A percentile compares a stretch with the other conserved stretches of the same genome.
phyloP scores from a whole-genome alignment of 164 flowering plant genomes.

The Vitis rupestris region DNA sequence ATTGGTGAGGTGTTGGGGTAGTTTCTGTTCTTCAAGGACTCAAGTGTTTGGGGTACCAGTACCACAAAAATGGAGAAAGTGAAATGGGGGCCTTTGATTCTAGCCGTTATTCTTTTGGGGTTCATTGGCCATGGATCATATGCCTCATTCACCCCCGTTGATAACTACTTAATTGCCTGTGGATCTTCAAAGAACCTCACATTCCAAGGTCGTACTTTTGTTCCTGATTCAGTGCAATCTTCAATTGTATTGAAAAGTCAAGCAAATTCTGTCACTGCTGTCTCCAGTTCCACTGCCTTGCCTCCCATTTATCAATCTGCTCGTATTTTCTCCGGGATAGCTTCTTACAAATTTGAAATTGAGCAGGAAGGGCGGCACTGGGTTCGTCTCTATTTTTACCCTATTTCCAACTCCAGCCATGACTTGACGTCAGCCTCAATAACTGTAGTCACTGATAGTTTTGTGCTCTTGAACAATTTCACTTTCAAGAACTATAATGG shows the following conservation, averaged over 20 bases:
- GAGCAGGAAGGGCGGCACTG: constrained; percentile 63
- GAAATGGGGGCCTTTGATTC: constrained; percentile 25
- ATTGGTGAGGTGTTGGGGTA: not conserved
- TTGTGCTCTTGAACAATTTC: constrained; percentile 70
- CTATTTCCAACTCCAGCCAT: constrained; percentile 37
- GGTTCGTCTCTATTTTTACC: constrained; percentile 63
- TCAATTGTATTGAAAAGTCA: constrained; percentile 37
- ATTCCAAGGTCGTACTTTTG: constrained; percentile 53
- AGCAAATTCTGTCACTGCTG: constrained; percentile 34
- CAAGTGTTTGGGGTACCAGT: not conserved
- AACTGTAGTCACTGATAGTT: constrained; percentile 51
- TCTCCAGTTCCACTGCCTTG: constrained; percentile 50
- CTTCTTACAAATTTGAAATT: constrained; percentile 64
- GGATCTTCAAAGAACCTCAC: constrained; percentile 70
- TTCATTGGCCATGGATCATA: constrained; percentile 19
- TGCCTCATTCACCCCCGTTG: constrained; percentile 59
- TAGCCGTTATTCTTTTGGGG: constrained; percentile 27
- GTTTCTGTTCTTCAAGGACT: not conserved
- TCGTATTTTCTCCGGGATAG: constrained; percentile 47
- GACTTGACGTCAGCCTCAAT: constrained; percentile 53
- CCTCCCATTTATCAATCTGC: constrained; percentile 61
- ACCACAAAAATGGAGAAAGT: constrained; percentile 20
- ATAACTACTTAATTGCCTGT: constrained; percentile 71
- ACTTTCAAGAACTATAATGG: constrained; percentile 53
- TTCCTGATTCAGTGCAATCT: constrained; percentile 66